Conservation (phyloP, 306 rosid genomes). For the Inga oerstediana region DNA sequence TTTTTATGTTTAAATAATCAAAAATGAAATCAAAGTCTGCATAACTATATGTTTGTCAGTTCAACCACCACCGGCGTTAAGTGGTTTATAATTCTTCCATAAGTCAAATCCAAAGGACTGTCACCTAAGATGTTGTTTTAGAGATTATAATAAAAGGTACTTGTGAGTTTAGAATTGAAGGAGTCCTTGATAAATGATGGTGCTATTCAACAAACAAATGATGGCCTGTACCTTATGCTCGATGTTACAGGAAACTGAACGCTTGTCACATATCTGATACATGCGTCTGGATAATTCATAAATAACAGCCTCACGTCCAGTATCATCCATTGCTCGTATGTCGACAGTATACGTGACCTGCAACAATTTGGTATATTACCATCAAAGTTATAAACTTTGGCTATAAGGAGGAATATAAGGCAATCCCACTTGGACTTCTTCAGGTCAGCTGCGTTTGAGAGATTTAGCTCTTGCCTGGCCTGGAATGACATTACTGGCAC, state of each 20-base stretch:
- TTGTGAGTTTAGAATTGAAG: not conserved
- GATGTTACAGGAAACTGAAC: conserved; percentile 80
- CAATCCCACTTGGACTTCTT: conserved; percentile 28
- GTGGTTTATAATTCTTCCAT: not conserved
- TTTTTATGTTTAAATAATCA: not conserved
- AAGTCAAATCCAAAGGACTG: not conserved
- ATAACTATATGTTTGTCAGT: not conserved
- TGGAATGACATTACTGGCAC: conserved; percentile 98
- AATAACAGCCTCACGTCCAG: conserved; percentile 84
- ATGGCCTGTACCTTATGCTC: conserved; percentile 71
- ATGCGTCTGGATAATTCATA: conserved; percentile 71
- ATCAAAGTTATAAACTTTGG: not conserved
- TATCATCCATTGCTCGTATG: conserved; percentile 82
- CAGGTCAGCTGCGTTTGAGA: conserved; percentile 28
- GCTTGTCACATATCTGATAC: conserved; percentile 78
- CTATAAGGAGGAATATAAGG: conserved; percentile 8
- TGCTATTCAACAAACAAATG: not conserved
- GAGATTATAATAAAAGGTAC: not conserved
- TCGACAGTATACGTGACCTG: conserved; percentile 93
- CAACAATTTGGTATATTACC: conserved; percentile 31
- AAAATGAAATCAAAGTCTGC: not conserved
- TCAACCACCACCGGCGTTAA: not conserved
- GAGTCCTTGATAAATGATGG: not conserved
- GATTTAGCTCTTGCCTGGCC: conserved; percentile 84
- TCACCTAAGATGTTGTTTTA: not conserved